Conservation (phyloP, 2,329 filamentous ascomycete genomes). For the Botrytis aclada region DNA sequence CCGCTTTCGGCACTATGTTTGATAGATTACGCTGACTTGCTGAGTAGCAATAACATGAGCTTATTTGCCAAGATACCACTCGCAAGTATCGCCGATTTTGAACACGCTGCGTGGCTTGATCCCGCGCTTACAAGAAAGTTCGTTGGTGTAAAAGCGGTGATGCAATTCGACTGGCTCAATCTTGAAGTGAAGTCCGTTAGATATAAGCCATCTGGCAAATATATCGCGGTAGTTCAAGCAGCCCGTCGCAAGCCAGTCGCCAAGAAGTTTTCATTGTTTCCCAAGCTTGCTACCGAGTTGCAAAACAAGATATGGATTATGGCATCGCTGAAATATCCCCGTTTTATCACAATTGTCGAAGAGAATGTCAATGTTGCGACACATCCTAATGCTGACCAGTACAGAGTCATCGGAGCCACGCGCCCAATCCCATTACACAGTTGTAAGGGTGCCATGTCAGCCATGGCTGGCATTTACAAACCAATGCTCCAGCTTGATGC, state of each 20-base stretch:
- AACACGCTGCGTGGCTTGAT: not conserved
- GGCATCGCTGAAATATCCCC: not conserved
- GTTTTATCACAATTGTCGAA: not conserved
- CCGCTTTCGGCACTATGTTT: not conserved
- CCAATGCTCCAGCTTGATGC: not conserved
- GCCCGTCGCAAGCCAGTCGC: not conserved
- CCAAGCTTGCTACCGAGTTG: not conserved
- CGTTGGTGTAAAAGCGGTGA: too few relatives aligned
- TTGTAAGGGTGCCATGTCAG: not conserved
- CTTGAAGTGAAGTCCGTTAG: not conserved
- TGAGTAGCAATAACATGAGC: not conserved
- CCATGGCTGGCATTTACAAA: not conserved
- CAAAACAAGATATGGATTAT: conserved; percentile 1
- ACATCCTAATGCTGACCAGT: not conserved
- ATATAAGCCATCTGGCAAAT: not conserved
- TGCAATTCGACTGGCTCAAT: not conserved
- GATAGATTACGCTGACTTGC: not conserved
- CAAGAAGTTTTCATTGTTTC: not conserved
- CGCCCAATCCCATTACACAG: not conserved
- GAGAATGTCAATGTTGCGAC: not conserved
- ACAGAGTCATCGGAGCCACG: not conserved
- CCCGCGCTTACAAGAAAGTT: not conserved
- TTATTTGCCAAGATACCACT: not conserved
- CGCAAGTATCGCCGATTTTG: not conserved
- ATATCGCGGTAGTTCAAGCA: not conserved